These are phyloP conservation scores for Trichaptum fuscoviolaceum DNA, from an alignment of 768 basidiomycete species.

Conservation along the genomic window DNA sequence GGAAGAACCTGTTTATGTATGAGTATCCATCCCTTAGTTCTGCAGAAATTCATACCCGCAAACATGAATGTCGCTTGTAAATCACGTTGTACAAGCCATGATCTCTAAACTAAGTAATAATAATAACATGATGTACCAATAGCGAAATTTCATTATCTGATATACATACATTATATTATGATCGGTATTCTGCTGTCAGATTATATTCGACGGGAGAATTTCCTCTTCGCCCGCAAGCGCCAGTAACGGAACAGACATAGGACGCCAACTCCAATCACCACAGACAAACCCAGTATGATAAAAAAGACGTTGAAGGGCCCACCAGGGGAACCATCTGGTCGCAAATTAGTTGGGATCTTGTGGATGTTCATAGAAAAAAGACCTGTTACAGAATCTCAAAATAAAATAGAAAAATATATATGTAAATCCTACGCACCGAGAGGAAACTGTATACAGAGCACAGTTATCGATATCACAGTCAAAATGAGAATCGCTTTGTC, in stretches of 20 bases:
- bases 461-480: conserved; percentile 59
- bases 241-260: conserved; percentile 50
- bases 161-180: not conserved
- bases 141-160: not conserved
- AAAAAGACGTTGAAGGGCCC: conserved; percentile 50
- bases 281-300: conserved; percentile 42
- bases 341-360: conserved; percentile 49
- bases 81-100: not conserved
- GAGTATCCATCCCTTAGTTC: not conserved
- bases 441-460: conserved; percentile 58
- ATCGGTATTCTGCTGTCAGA: not conserved
- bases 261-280: conserved; percentile 41
- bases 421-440: conserved; percentile 38
- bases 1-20: not conserved
- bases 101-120: not conserved
- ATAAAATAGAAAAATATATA: not conserved
- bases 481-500: conserved; percentile 66
- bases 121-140: not conserved
- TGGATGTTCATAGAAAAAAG: conserved; percentile 60
- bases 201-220: conserved; percentile 13
- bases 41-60: not conserved
- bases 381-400: conserved; percentile 35
- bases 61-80: not conserved
- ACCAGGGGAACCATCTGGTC: conserved; percentile 21
- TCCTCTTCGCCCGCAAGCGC: conserved; percentile 53